These are phyloP conservation scores for Terana coerulea DNA, from an alignment of 768 basidiomycete species.

Conservation along the genomic window DNA sequence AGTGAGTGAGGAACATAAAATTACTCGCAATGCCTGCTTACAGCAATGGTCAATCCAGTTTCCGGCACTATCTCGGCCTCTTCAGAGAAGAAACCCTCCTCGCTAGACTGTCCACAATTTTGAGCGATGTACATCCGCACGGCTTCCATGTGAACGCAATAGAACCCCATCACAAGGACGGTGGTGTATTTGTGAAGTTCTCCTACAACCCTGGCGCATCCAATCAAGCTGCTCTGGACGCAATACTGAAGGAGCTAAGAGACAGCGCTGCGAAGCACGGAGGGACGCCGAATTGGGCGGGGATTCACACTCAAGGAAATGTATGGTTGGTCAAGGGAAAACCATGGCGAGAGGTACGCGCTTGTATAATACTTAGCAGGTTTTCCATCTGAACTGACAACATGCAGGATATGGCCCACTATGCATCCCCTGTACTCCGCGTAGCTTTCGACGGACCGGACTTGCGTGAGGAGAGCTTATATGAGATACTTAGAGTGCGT, in stretches of 20 bases:
- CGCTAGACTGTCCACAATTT: slow-evolving; percentile 38
- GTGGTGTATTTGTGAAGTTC: slow-evolving; percentile 82
- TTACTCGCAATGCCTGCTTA: slow-evolving; percentile 4
- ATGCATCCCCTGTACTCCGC: slow-evolving; percentile 65
- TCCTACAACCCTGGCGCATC: slow-evolving; percentile 41
- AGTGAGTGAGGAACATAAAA: slow-evolving; percentile 44
- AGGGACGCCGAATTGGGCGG: slow-evolving; percentile 62
- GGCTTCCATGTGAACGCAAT: slow-evolving; percentile 60
- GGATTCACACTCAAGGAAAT: slow-evolving; percentile 40
- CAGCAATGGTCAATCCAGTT: slow-evolving; percentile 30
- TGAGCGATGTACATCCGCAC: slow-evolving; percentile 50
- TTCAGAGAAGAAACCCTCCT: slow-evolving; percentile 60
- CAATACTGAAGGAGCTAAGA: slow-evolving; percentile 48
- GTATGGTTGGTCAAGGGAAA: slow-evolving; percentile 73
- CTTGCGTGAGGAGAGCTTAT: slow-evolving; percentile 74
- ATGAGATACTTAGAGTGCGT: slow-evolving; percentile 71
- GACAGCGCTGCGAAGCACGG: slow-evolving; percentile 44
- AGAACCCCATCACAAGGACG: slow-evolving; percentile 72
- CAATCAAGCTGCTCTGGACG: slow-evolving; percentile 36
- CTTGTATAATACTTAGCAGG: background rate
- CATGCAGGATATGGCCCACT: slow-evolving; percentile 78
- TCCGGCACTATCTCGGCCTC: slow-evolving; percentile 61
- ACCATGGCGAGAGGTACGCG: slow-evolving; percentile 79
- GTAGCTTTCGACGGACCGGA: slow-evolving; percentile 91
- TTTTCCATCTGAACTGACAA: background rate